Conservation (phyloP, 371 early-diverging fungal genomes). For the Capniomyces stellatus region DNA sequence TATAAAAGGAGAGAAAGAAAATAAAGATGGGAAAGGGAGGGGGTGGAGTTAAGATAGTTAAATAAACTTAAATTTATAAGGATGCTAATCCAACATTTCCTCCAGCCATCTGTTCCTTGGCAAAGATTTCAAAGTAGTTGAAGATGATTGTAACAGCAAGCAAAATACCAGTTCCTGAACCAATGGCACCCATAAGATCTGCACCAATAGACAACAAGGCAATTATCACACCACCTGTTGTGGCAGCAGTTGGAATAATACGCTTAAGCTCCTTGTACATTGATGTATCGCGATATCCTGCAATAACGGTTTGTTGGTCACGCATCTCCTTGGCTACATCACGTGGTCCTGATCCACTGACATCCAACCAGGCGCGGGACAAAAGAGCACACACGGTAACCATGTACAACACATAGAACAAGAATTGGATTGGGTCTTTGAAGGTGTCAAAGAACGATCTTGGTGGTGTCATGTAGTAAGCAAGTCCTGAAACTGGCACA, state of each 20-base stretch:
- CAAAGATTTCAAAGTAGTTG: conserved; percentile 98
- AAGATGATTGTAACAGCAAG: conserved; percentile 98
- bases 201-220: conserved; percentile 89
- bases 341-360: conserved; percentile 91
- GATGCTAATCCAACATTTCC: conserved; percentile 23
- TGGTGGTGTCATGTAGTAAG: conserved; percentile 97
- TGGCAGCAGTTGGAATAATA: conserved; percentile 92
- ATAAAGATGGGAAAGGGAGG: not conserved
- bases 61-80: not conserved
- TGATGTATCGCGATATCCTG: conserved; percentile 86
- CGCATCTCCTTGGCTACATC: conserved; percentile 95
- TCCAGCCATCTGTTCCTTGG: conserved; percentile 76
- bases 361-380: conserved; percentile 98
- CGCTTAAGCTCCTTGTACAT: conserved; percentile 97
- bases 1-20: not conserved
- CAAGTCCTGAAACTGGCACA: conserved; percentile 83
- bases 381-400: conserved; percentile 86
- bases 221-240: conserved; percentile 92
- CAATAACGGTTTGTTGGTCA: conserved; percentile 95
- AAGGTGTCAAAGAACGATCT: conserved; percentile 62
- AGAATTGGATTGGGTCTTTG: conserved; percentile 85
- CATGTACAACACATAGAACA: conserved; percentile 86
- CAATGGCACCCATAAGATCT: conserved; percentile 90
- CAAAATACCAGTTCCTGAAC: conserved; percentile 98
- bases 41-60: not conserved